Base-by-base conservation (phyloP, 208 protist genomes). In the Tritrichomonas foetus region DNA sequence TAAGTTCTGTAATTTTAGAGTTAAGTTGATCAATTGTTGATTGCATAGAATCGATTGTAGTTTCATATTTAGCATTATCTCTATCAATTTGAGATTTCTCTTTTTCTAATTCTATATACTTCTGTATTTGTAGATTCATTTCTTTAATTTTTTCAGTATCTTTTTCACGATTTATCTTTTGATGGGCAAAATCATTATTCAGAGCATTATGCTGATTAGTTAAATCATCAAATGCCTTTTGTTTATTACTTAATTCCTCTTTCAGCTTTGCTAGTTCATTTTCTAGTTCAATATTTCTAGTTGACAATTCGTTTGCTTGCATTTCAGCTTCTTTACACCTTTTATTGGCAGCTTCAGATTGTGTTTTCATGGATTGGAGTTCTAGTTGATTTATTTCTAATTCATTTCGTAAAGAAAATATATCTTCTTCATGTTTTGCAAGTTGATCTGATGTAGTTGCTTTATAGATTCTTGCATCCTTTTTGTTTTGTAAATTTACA, bases 61-160 rank as follows among this genome's bases (percentile, higher is more conserved):
- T 20, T 82, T 82, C 74, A 50, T 82, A 82, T 50, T 30, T 20
- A n/a, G 74, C 74, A 82, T 82, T 82, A 47, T 82, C 74, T 82
- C 74, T 47, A 25, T 82, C 74, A 50, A 39, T 82, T 41, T 50
- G 33, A 16, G 27, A 22, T 16, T 82, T 30, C 0, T 41, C 39
- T 5, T 30, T 16, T 47, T 47, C 41, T 27, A 47, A 20, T 27
- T 82, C 33, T 50, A 30, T 82, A 47, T 82, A 41, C 50, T 82
- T 39, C 30, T 82, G 20, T n/a, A 82, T 39, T 30, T 27, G 20
- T 50, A 50, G 27, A 8, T 30, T 82, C 39, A 82, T 50, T 50
- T 47, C 33, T n/a, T 50, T 39, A 27, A 82, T 82, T 50, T 82
- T 47, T 0, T 20, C 1, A 47, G 33, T 50, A 27, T 82, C 14